phyloP scores from a whole-genome alignment of 257 asterid species.

The Salvia hispanica region DNA sequence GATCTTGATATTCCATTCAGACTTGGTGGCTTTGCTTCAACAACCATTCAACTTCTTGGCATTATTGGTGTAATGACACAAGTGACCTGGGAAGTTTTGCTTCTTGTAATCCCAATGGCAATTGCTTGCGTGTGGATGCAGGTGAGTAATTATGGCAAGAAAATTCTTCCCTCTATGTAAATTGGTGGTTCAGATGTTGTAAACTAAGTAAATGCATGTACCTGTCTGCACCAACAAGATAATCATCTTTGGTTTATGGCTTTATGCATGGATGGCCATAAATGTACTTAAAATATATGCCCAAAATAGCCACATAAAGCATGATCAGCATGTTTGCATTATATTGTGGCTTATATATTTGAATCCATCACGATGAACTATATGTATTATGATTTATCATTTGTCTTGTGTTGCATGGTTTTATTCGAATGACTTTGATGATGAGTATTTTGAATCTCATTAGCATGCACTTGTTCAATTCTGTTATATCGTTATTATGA shows the following conservation, averaged over 20 bases:
- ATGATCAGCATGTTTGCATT: slow-evolving; percentile 16
- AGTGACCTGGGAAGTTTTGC: slow-evolving; percentile 97
- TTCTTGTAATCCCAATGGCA: slow-evolving; percentile 96
- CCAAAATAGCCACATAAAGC: slow-evolving; percentile 3
- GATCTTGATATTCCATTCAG: slow-evolving; percentile 99
- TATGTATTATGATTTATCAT: slow-evolving; percentile 9
- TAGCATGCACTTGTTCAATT: neutral
- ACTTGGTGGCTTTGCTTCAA: slow-evolving; percentile 99
- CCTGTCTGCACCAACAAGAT: neutral
- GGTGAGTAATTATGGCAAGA: slow-evolving; percentile 44
- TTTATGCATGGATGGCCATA: slow-evolving; percentile 15
- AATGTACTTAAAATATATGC: slow-evolving; percentile 7
- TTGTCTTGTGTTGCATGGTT: slow-evolving; percentile 17
- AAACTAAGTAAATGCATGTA: neutral
- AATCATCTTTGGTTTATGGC: neutral
- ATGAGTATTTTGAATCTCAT: slow-evolving; percentile 16
- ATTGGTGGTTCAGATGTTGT: neutral
- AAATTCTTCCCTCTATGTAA: slow-evolving; percentile 1
- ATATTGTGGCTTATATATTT: slow-evolving; percentile 3
- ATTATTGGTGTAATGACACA: slow-evolving; percentile 94
- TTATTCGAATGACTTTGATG: neutral
- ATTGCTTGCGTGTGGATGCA: slow-evolving; percentile 99
- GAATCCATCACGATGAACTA: slow-evolving; percentile 9
- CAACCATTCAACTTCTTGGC: slow-evolving; percentile 95
- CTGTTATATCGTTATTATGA: neutral